Evolutionary conservation across 495 filamentous ascomycete genomes (phyloP).

Genomic region (Hypoxylon fuscum): DNA sequence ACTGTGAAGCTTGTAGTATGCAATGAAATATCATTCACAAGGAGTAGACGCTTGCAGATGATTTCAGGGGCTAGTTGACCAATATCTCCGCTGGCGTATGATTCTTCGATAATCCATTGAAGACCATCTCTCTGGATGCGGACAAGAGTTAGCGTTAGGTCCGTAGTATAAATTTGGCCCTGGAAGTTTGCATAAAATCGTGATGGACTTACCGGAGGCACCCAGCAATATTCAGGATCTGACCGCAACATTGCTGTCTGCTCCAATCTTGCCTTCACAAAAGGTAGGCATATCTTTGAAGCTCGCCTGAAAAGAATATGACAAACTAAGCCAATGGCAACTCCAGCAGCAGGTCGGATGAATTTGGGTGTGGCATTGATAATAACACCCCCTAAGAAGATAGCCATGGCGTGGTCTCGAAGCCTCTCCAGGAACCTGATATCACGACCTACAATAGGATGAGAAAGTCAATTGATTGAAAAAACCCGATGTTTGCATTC

Average conservation of each 20-base stretch:
- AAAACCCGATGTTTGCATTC: too few relatives aligned
- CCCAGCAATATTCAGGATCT: conserved; percentile 8
- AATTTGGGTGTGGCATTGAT: conserved; percentile 9
- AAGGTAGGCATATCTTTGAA: conserved; percentile 2
- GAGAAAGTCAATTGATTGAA: not conserved
- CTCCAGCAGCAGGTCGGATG: not conserved
- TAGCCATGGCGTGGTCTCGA: conserved; percentile 8
- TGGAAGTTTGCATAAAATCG: too few relatives aligned
- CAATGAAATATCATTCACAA: conserved; percentile 5
- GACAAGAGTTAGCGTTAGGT: too few relatives aligned
- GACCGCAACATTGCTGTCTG: conserved; percentile 5
- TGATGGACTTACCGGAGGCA: conserved; percentile 6
- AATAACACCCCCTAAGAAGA: conserved; percentile 9
- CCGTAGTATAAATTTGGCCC: too few relatives aligned
- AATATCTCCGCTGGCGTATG: not conserved
- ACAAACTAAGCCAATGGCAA: not conserved
- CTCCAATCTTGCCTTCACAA: conserved; percentile 10
- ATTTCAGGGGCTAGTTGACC: conserved; percentile 4
- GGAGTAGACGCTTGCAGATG: conserved; percentile 4
- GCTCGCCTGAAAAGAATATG: not conserved
- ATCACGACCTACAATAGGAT: conserved; percentile 3
- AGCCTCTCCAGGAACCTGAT: not conserved
- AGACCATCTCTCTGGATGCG: conserved; percentile 23
- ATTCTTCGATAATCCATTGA: conserved; percentile 29
- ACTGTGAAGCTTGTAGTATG: conserved; percentile 8